phyloP scores from a whole-genome alignment of 371 early-diverging fungal species.

The Zychaea mexicana region DNA sequence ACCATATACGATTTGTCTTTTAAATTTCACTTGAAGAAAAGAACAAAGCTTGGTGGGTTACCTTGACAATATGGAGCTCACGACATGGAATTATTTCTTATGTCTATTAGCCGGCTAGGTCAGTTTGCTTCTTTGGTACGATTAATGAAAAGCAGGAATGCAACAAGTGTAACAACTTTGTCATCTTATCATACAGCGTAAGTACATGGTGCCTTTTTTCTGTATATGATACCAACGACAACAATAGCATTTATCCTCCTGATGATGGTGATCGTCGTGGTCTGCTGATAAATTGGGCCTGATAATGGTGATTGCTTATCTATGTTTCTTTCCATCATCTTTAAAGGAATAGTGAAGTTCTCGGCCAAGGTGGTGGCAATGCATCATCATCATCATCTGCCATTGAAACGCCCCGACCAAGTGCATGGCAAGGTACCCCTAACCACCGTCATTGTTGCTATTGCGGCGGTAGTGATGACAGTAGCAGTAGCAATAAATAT shows the following conservation, averaged over 20 bases:
- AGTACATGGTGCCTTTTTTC: not conserved
- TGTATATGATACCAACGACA: no score
- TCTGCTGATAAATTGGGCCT: no score
- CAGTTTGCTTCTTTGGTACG: not conserved
- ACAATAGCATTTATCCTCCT: not conserved
- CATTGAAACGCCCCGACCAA: not conserved
- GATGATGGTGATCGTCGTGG: not conserved
- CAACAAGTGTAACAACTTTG: not conserved
- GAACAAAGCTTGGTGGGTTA: no score
- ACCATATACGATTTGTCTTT: not conserved
- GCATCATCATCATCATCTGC: not conserved
- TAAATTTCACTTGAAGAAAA: no score
- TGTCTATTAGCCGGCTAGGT: no score
- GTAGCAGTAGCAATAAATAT: no score
- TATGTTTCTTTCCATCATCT: not conserved
- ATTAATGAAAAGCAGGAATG: not conserved
- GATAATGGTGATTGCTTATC: no score
- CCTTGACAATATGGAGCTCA: no score
- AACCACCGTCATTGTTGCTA: no score
- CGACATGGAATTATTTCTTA: not conserved
- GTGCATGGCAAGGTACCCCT: not conserved
- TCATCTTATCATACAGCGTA: not conserved
- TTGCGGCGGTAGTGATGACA: no score
- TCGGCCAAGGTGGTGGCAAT: not conserved
- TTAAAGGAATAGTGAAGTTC: not conserved